Percentiles rank a stretch among this genome's conserved stretches.
Evolutionary conservation across 306 rosid species (phyloP).

Genomic region (Malus domestica): ASM211411v1 NC_041800.1:1594501-1595000

Average conservation of each 20-base stretch:
- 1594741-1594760: background rate
- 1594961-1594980: background rate
- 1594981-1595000: background rate
- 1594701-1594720: slow-evolving; percentile 90
- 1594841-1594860: slow-evolving; percentile 90
- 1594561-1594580: background rate
- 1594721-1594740: background rate
- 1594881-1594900: slow-evolving; percentile 79
- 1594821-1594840: slow-evolving; percentile 87
- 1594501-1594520: slow-evolving; percentile 98
- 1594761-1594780: background rate
- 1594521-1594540: background rate
- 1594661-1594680: slow-evolving; percentile 97
- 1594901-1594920: background rate
- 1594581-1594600: background rate
- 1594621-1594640: slow-evolving; percentile 81
- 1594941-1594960: background rate
- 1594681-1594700: slow-evolving; percentile 99
- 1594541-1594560: background rate
- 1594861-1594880: slow-evolving; percentile 80
- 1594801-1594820: slow-evolving; percentile 93
- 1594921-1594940: background rate
- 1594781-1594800: background rate
- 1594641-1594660: slow-evolving; percentile 79
- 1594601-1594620: slow-evolving; percentile 12